Base-by-base conservation (phyloP, 1,284 basidiomycete genomes). In the Erythrobasidium hasegawianum region DNA sequence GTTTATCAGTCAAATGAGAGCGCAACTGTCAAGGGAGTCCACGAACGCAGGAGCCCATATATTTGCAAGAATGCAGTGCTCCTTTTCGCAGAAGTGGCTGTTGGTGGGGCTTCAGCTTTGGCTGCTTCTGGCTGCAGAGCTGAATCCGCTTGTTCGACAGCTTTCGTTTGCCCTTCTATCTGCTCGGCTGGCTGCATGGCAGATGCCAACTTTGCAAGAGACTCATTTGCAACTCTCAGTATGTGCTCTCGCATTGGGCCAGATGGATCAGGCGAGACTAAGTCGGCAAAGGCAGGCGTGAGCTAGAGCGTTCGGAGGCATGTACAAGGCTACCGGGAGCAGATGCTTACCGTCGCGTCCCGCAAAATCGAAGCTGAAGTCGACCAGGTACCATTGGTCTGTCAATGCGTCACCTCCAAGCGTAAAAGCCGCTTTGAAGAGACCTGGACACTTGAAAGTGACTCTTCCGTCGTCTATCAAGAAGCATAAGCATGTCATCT, bases 311-410 rank as follows among this genome's bases (percentile, higher is more conserved):
- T n/a, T n/a, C n/a, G n/a, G n/a, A n/a, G n/a, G n/a, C n/a, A n/a
- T n/a, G n/a, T n/a, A n/a, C n/a, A n/a, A n/a, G n/a, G n/a, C n/a
- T n/a, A n/a, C n/a, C n/a, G n/a, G n/a, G n/a, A n/a, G n/a, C n/a
- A n/a, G 24, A 10, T 64, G 13, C 54, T 56, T 18, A 62, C 60
- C 52, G 33, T 72, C 38, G 86, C 87, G 22, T 5, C 90, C 81
- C n/a, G 79, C 83, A 68, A 91, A 85, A 33, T 88, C 78, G 72
- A 90, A 92, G 71, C 86, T 85, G 1, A 89, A 83, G 69, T 85
- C 81, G 10, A 88, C 83, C 72, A 90, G 86, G 76, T 89, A 91
- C 90, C 90, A 93, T 0, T 85, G 84, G 67, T 88, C 87, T 29
- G 83, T 80, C 62, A 80, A 80, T 68, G 84, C 79, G 3, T 83